These are phyloP conservation scores for Discostella stelligeroides DNA, from an alignment of 108 stramenopile species.

Conservation along the genomic window DNA sequence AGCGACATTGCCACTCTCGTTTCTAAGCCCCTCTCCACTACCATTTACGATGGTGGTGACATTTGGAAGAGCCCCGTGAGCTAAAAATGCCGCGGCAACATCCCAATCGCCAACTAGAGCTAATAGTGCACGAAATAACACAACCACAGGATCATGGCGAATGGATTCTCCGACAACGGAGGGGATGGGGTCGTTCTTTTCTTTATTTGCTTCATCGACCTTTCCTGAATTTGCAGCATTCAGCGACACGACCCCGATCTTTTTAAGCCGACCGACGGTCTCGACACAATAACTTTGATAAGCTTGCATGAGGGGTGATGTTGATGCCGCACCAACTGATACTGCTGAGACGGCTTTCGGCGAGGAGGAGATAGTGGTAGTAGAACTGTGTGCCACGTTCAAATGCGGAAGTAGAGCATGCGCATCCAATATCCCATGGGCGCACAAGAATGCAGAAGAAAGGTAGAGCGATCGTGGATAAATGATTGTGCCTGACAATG, in stretches of 20 bases:
- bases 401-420: conserved; percentile 43
- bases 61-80: conserved; percentile 20
- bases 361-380: not conserved
- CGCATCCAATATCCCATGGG: conserved; percentile 53
- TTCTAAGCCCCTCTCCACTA: not conserved
- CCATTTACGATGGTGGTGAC: conserved; percentile 12
- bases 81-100: conserved; percentile 29
- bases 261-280: conserved; percentile 33
- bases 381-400: not conserved
- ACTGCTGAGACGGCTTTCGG: conserved; percentile 12
- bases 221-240: conserved; percentile 27
- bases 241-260: conserved; percentile 48
- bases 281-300: conserved; percentile 37
- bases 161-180: not conserved
- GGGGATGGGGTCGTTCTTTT: not conserved
- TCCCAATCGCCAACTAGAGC: conserved; percentile 36
- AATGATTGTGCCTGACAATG: not conserved
- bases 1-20: not conserved
- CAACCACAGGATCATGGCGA: conserved; percentile 35
- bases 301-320: conserved; percentile 25
- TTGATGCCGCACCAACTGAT: conserved; percentile 4
- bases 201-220: conserved; percentile 1
- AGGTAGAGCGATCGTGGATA: conserved; percentile 41
- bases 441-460: conserved; percentile 56
- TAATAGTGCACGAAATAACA: conserved; percentile 34